phyloP scores from a whole-genome alignment of 352 stramenopile species.

The Phytophthora palmivora region DNA sequence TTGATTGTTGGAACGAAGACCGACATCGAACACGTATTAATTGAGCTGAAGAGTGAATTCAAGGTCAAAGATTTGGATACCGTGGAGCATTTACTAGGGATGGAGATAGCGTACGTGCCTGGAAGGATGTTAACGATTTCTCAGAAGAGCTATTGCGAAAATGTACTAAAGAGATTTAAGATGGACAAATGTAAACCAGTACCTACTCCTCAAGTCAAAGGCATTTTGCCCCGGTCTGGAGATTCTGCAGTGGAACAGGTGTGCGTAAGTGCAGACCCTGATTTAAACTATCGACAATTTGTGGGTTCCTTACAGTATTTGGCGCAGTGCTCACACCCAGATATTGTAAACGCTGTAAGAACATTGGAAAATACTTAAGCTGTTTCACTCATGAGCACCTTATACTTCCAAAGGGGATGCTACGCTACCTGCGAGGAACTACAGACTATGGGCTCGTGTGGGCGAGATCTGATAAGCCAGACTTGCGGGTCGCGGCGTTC shows the following conservation, averaged over 20 bases:
- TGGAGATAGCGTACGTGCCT: conserved; percentile 16
- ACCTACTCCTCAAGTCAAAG: too few relatives aligned
- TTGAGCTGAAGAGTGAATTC: too few relatives aligned
- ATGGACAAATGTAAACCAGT: conserved; percentile 15
- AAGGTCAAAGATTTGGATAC: conserved; percentile 13
- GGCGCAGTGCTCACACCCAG: conserved; percentile 6
- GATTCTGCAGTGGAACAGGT: too few relatives aligned
- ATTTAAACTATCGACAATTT: conserved; percentile 15
- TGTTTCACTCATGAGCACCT: conserved; percentile 7
- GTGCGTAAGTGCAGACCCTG: conserved; percentile 7
- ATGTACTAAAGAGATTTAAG: conserved; percentile 1
- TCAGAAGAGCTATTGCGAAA: conserved; percentile 10
- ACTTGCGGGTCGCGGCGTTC: too few relatives aligned
- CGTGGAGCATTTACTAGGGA: conserved; percentile 15
- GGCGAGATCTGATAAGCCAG: too few relatives aligned
- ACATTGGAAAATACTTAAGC: conserved; percentile 7
- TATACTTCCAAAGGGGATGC: conserved; percentile 1
- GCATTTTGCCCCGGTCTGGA: too few relatives aligned
- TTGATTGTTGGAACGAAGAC: conserved; percentile 10
- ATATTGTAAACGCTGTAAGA: conserved; percentile 8
- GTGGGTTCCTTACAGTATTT: conserved; percentile 9
- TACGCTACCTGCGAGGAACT: conserved; percentile 8
- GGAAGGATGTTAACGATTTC: conserved; percentile 4
- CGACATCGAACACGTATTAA: conserved; percentile 15
- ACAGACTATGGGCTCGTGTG: conserved; percentile 5